phyloP scores from a whole-genome alignment of 179 eudicot species.

The Beta lomatogona region DNA sequence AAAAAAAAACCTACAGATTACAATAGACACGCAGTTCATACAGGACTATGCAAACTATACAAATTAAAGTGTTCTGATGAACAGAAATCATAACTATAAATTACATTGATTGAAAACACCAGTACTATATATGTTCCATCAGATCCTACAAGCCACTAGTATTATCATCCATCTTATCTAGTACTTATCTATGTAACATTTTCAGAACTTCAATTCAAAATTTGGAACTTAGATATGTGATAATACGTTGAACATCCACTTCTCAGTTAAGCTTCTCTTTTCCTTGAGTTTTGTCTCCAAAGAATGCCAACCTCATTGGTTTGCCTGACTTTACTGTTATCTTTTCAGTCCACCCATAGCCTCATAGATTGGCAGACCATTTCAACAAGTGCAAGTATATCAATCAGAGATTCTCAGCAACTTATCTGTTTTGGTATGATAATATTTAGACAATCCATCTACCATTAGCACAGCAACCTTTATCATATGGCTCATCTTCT shows the following conservation, averaged over 20 bases:
- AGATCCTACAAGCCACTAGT: background rate
- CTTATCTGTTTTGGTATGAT: background rate
- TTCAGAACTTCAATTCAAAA: background rate
- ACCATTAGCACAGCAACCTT: background rate
- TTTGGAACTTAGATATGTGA: background rate
- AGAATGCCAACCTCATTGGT: too few species aligned
- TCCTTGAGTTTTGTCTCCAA: too few species aligned
- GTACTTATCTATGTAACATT: background rate
- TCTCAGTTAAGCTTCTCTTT: background rate
- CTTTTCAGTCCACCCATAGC: background rate
- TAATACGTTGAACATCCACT: background rate
- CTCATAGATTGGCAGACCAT: background rate
- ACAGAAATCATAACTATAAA: background rate
- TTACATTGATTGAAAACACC: background rate
- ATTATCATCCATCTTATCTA: background rate
- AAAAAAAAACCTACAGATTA: background rate
- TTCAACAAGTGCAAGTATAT: background rate
- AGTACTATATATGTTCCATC: background rate
- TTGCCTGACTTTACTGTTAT: too few species aligned
- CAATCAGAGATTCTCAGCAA: background rate
- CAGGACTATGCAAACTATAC: background rate
- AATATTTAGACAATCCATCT: background rate
- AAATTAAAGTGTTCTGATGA: too few species aligned
- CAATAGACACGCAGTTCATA: background rate
- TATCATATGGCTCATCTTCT: background rate